A percentile compares a stretch with the other conserved stretches of the same genome.
These are phyloP conservation scores for Tylopilus subfusipes DNA, from an alignment of 768 basidiomycete species.

Conservation along the genomic window DNA sequence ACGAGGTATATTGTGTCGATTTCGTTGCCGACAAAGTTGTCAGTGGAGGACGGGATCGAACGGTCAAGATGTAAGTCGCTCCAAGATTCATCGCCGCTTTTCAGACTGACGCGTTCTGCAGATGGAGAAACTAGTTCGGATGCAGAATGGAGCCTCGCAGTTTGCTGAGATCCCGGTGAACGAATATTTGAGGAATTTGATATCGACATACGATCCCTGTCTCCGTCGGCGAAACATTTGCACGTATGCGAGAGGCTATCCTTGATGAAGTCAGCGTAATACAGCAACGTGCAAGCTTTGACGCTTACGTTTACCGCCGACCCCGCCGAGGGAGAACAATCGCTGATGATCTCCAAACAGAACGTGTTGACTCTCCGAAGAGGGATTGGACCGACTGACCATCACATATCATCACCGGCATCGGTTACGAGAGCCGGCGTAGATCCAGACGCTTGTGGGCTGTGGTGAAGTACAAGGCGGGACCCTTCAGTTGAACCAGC, in stretches of 20 bases:
- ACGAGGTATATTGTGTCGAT: slow-evolving; percentile 98
- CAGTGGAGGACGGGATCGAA: slow-evolving; percentile 90
- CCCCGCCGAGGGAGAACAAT: too few species aligned
- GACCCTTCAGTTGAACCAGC: too few species aligned
- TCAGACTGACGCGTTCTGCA: slow-evolving; percentile 6
- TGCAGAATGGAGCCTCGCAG: not conserved
- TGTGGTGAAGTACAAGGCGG: too few species aligned
- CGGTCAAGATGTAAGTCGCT: slow-evolving; percentile 81
- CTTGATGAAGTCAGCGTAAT: not conserved
- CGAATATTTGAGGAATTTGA: not conserved
- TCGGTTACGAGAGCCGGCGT: too few species aligned
- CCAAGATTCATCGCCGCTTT: not conserved
- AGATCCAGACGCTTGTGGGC: too few species aligned
- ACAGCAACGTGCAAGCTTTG: not conserved
- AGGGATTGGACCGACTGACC: too few species aligned
- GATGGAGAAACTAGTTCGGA: slow-evolving; percentile 30
- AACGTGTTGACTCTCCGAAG: too few species aligned
- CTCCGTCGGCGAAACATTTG: not conserved
- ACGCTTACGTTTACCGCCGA: not conserved
- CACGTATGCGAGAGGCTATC: not conserved
- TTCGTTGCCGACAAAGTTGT: slow-evolving; percentile 99
- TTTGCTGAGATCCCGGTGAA: not conserved
- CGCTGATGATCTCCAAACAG: too few species aligned
- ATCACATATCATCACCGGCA: too few species aligned
- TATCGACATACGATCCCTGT: not conserved